These are phyloP conservation scores for Saccharomyces eubayanus DNA, from an alignment of 805 yeast species.

Conservation along the genomic window DNA sequence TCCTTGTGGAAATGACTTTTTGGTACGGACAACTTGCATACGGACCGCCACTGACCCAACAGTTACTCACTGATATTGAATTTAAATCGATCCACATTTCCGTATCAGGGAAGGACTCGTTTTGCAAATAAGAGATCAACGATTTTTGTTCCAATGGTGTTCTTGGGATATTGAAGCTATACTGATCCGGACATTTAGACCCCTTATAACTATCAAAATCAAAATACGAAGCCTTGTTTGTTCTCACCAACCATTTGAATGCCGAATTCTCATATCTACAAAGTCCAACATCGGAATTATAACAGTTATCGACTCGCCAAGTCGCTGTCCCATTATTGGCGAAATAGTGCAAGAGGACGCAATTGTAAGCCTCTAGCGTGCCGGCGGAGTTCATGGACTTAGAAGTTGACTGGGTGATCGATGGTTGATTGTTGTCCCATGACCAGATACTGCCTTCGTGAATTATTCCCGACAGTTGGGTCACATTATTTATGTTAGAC, in stretches of 20 bases:
- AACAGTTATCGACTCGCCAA: conserved; percentile 66
- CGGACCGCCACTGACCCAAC: conserved; percentile 85
- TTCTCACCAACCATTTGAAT: conserved; percentile 38
- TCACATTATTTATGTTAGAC: conserved; percentile 11
- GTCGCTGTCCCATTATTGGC: conserved; percentile 32
- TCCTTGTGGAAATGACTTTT: conserved; percentile 42
- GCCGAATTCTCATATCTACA: conserved; percentile 42
- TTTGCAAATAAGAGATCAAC: conserved; percentile 11
- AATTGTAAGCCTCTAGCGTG: conserved; percentile 33
- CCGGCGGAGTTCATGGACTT: conserved; percentile 14
- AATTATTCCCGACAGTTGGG: conserved; percentile 29
- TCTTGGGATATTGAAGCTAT: conserved; percentile 40
- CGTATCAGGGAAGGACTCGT: conserved; percentile 2
- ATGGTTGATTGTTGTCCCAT: conserved; percentile 60
- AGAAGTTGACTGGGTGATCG: conserved; percentile 5
- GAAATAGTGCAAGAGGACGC: conserved; percentile 34
- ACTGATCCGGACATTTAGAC: conserved; percentile 32
- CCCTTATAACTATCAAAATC: conserved; percentile 22
- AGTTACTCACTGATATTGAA: conserved; percentile 59
- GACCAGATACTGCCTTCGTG: conserved; percentile 51
- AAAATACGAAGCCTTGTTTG: conserved; percentile 37
- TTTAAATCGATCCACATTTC: conserved; percentile 70
- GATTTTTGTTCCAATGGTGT: conserved; percentile 41
- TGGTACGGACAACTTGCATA: conserved; percentile 73
- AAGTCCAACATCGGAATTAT: conserved; percentile 40